A percentile compares a stretch with the other conserved stretches of the same genome.
Conservation (phyloP, 1,284 basidiomycete genomes). For the Volvariella volvacea region DNA sequence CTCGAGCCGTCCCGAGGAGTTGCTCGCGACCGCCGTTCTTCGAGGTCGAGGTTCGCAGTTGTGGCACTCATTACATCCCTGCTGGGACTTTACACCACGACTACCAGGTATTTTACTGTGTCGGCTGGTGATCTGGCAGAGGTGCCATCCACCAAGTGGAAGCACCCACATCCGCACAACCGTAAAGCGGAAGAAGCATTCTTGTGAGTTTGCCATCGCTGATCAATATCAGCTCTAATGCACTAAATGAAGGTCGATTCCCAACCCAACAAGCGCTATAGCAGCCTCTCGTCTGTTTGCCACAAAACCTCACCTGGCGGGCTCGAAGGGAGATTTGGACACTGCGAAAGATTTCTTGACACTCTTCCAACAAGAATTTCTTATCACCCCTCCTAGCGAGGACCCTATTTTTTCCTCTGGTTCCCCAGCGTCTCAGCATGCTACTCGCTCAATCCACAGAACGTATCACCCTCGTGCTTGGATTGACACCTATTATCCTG, state of each 20-base stretch:
- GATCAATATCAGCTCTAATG: neutral
- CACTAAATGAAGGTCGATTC: slow-evolving; percentile 37
- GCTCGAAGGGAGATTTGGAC: slow-evolving; percentile 51
- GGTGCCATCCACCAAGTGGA: no score
- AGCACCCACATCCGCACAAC: neutral
- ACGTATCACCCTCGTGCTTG: slow-evolving; percentile 54
- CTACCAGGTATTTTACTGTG: no score
- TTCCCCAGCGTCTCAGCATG: slow-evolving; percentile 49
- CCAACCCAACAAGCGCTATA: slow-evolving; percentile 43
- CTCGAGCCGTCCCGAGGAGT: no score
- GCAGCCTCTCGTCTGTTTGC: slow-evolving; percentile 49
- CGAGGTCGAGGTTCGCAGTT: no score
- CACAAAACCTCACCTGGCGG: slow-evolving; percentile 63
- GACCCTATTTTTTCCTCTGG: slow-evolving; percentile 59
- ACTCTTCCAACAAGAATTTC: slow-evolving; percentile 53
- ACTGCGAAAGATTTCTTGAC: slow-evolving; percentile 56
- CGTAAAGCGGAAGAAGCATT: neutral
- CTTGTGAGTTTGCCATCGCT: neutral
- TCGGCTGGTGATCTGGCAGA: no score
- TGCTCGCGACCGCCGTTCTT: no score
- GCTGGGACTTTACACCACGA: no score
- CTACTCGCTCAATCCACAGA: slow-evolving; percentile 46
- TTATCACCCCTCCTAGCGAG: slow-evolving; percentile 33
- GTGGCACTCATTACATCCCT: no score
- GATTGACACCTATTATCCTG: slow-evolving; percentile 77